These are phyloP conservation scores for Yamadazyma triangularis DNA, from an alignment of 1,139 yeast species.

Conservation along the genomic window DNA sequence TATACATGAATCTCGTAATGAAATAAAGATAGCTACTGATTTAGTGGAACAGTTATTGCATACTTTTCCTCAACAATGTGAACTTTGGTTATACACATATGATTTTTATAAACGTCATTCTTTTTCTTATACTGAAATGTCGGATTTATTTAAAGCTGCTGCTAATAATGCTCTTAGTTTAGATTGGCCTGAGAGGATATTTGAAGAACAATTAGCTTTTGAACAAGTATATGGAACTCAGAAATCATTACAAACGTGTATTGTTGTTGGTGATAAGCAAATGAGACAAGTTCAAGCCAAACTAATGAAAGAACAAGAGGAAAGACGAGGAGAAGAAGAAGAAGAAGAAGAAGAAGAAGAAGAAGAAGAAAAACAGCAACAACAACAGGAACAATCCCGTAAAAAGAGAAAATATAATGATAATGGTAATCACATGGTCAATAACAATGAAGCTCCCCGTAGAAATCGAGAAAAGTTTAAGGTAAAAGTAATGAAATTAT, in stretches of 20 bases:
- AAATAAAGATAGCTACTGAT: slow-evolving; percentile 21
- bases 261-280: slow-evolving; percentile 15
- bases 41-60: slow-evolving; percentile 24
- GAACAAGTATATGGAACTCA: slow-evolving; percentile 33
- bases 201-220: slow-evolving; percentile 42
- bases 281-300: background rate
- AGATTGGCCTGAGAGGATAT: slow-evolving; percentile 50
- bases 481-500: slow-evolving; percentile 42
- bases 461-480: slow-evolving; percentile 59
- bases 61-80: slow-evolving; percentile 29
- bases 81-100: slow-evolving; percentile 46
- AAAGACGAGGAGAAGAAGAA: background rate
- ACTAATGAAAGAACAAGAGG: slow-evolving; percentile 1
- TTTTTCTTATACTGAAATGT: slow-evolving; percentile 13
- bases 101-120: slow-evolving; percentile 33
- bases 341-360: background rate
- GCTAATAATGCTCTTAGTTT: slow-evolving; percentile 20
- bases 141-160: slow-evolving; percentile 29
- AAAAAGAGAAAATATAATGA: background rate
- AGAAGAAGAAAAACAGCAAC: background rate
- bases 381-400: background rate
- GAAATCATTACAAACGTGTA: slow-evolving; percentile 18
- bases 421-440: background rate
- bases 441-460: slow-evolving; percentile 3
- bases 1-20: slow-evolving; percentile 21